Conservation (phyloP, 2,329 filamentous ascomycete genomes). For the Arachnomyces sp. region DNA sequence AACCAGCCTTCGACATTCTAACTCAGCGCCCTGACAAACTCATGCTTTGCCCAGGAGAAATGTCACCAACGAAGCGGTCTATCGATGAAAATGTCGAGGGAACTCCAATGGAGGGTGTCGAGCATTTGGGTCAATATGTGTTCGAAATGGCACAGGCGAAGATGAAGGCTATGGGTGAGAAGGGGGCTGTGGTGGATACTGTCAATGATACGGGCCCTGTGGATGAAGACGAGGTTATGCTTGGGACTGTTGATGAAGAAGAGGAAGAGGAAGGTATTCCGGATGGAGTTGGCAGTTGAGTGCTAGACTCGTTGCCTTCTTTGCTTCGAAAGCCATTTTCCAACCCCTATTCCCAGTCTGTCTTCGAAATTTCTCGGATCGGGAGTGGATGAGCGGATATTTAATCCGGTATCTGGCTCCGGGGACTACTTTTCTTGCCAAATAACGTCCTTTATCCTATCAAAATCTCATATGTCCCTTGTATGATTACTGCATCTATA, state of each 20-base stretch:
- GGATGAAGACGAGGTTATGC: slow-evolving; percentile 13
- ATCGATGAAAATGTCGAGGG: slow-evolving; percentile 41
- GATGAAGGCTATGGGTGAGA: slow-evolving; percentile 49
- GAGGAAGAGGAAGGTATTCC: slow-evolving; percentile 21
- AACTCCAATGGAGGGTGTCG: slow-evolving; percentile 80
- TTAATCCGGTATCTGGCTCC: no score
- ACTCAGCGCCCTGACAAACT: slow-evolving; percentile 74
- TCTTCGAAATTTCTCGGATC: no score
- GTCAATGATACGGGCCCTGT: slow-evolving; percentile 13
- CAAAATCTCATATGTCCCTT: no score
- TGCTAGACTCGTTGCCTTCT: no score
- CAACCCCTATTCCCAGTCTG: no score
- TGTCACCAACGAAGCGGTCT: slow-evolving; percentile 63
- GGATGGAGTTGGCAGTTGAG: neutral
- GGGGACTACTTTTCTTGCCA: no score
- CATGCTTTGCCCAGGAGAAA: slow-evolving; percentile 72
- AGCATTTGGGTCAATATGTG: slow-evolving; percentile 93
- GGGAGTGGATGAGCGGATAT: slow-evolving; percentile 26
- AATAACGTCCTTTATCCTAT: no score
- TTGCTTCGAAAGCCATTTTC: no score
- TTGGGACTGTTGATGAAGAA: slow-evolving; percentile 27
- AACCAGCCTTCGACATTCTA: slow-evolving; percentile 74
- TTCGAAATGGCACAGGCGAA: slow-evolving; percentile 86
- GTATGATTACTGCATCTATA: no score
- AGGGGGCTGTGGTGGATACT: slow-evolving; percentile 30